Evolutionary conservation across 257 asterid genomes (phyloP), one percentile per base, ranked within the genome.

Genomic region (Gentiana straminea): DNA sequence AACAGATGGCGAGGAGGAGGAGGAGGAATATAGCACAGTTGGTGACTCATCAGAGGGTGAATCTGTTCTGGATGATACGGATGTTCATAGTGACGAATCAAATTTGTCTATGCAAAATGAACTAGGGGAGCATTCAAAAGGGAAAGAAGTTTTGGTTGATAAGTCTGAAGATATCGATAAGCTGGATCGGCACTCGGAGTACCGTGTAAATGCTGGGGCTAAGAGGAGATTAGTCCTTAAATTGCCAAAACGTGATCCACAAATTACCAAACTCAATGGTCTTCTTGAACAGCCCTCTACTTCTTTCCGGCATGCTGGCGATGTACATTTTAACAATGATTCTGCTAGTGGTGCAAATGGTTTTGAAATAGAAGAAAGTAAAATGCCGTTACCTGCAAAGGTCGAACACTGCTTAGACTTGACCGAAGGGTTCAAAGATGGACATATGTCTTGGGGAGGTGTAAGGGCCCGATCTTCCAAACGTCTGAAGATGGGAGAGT

Each of bases 391-490:
- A 45, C 69, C 76, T 45, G 48, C 67, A 60, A 71, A 61, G 61
- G 61, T 53, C 57, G 73, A 72, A 58, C 61, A 60, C 51, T 76
- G 61, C 63, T 69, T 75, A 47, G 95, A 77, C 64, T 84, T 87
- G 73, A 94, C 81, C 68, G 89, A 80, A 74, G 89, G 86, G 59
- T 72, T 72, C 70, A 81, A 85, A 70, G 77, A 77, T 63, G 78
- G 90, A 51, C 66, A 81, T 58, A 71, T 81, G 63, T 75, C 82
- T 61, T 91, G 97, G 97, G 97, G 95, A 68, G 97, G 97, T 60
- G 86, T 82, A 75, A 87, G 70, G 70, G 50, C 82, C 63, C 95
- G 99, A 57, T 75, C 94, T 50, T 73, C 93, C 54, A 92, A 92
- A 73, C 89, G 84, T 72, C 60, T 76, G 56, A 88, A 75, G 75